phyloP scores from a whole-genome alignment of 768 basidiomycete genomes.

The Lyophyllum semitale region DNA sequence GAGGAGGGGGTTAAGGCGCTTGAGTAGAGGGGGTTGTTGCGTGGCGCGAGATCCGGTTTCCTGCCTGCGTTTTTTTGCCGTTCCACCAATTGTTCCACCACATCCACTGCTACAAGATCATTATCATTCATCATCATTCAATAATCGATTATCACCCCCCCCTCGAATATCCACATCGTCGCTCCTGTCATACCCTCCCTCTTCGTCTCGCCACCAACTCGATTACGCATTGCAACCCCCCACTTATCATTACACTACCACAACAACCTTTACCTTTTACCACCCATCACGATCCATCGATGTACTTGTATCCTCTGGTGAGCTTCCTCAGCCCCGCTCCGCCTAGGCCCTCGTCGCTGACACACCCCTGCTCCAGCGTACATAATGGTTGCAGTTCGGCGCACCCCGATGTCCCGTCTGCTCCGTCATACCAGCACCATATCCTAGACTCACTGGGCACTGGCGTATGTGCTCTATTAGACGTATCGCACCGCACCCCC shows the following conservation, averaged over 20 bases:
- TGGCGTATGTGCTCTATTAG: not conserved
- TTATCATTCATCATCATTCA: not conserved
- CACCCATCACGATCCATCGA: not conserved
- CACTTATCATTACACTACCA: not conserved
- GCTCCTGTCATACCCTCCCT: not conserved
- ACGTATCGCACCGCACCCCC: not conserved
- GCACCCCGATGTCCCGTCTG: not conserved
- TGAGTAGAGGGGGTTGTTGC: slow-evolving; percentile 5
- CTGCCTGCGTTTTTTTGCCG: not conserved
- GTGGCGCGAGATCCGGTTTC: not conserved
- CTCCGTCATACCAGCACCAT: not conserved
- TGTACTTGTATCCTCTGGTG: slow-evolving; percentile 1
- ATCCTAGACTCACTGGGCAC: not conserved
- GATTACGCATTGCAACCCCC: too few relatives aligned
- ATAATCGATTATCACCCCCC: too few relatives aligned
- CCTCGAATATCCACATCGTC: too few relatives aligned
- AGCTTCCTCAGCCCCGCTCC: not conserved
- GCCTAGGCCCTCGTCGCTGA: not conserved
- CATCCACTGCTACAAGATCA: too few relatives aligned
- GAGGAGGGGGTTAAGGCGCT: slow-evolving; percentile 39
- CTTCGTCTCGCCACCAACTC: too few relatives aligned
- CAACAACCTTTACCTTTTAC: not conserved
- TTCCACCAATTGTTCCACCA: not conserved
- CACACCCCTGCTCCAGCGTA: not conserved
- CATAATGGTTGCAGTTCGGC: not conserved